Evolutionary conservation across 2,329 filamentous ascomycete genomes (phyloP), one percentile per base, ranked within the genome.

Genomic region (Penicillium oxalicum): DNA sequence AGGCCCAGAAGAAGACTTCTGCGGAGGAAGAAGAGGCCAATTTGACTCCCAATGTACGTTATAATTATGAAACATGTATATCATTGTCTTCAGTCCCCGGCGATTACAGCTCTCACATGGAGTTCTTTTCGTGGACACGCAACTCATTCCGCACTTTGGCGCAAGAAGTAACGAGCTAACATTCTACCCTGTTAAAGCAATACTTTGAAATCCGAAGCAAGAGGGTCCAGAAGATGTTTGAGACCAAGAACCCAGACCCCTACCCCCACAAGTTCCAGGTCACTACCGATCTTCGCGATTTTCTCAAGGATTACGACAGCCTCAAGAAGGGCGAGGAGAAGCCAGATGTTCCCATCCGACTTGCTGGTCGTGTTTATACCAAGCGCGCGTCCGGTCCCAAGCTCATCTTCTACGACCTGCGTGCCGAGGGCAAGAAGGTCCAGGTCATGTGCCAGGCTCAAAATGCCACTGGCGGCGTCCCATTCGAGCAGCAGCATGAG

Each of bases 201-300:
- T 98, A 97, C 77, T 96, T 95, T 69, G 93, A 98, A 75, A 94
- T 97, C 67, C 87, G 93, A 55, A 94, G 86, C 64, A 82, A 88
- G 60, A 80, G 80, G 58, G 83, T 95, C 75, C 85, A 87, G 70
- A 85, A 86, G 62, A 79, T 91, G 55, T 81, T 85, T 63, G 76
- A 84, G 65, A 82, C 81, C 65, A 83, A 86, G 74, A 74, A 83
- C 51, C 87, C 87, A 36, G 87, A 91, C 65, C 88, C 88, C 11
- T 95, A 96, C 73, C 93, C 93, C 6, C 91, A 98, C 84, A 86
- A 86, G 79, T 97, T 95, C 79, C 77, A 91, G 49, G 83, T 88
- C 68, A 87, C 85, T 70, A 90, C 89, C 65, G 87, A 93, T 62
- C 77, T 95, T 53, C 78, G 80, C 64, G 81, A 91, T 59, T 95